phyloP scores from a whole-genome alignment of 2,329 filamentous ascomycete genomes.

The Scedosporium apiospermum region DNA sequence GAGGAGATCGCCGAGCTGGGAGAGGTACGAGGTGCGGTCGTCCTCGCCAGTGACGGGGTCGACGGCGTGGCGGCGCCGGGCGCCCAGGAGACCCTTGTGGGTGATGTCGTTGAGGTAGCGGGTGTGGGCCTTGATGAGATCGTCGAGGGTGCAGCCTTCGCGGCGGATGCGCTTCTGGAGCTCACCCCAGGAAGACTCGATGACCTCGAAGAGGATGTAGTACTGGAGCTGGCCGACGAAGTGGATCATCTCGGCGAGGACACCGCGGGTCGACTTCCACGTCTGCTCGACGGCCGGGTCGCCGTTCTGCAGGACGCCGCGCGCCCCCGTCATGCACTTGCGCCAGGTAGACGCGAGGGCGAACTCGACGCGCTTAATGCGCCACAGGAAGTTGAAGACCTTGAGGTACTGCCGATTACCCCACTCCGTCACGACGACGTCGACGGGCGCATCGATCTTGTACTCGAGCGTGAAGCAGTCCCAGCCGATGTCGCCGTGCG shows the following conservation, averaged over 20 bases:
- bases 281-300: slow-evolving; percentile 60
- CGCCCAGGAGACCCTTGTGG: slow-evolving; percentile 86
- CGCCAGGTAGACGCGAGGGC: slow-evolving; percentile 86
- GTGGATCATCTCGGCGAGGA: slow-evolving; percentile 95
- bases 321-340: slow-evolving; percentile 86
- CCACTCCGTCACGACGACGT: slow-evolving; percentile 95
- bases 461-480: slow-evolving; percentile 99
- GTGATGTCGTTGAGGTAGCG: slow-evolving; percentile 90
- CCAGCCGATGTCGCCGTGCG: slow-evolving; percentile 96
- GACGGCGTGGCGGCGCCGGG: slow-evolving; percentile 38
- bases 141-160: slow-evolving; percentile 85
- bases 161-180: slow-evolving; percentile 74
- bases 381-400: slow-evolving; percentile 98
- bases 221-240: slow-evolving; percentile 96
- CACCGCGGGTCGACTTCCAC: slow-evolving; percentile 85
- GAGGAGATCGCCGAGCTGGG: slow-evolving; percentile 84
- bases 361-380: slow-evolving; percentile 95
- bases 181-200: slow-evolving; percentile 90
- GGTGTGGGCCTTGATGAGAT: slow-evolving; percentile 85
- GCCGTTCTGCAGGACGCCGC: slow-evolving; percentile 76
- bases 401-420: slow-evolving; percentile 95
- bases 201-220: slow-evolving; percentile 97
- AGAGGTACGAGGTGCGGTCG: slow-evolving; percentile 69
- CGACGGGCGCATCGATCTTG: slow-evolving; percentile 91
- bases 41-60: slow-evolving; percentile 36